phyloP scores from a whole-genome alignment of 768 basidiomycete genomes.

The Cystobasidium tubakii region DNA sequence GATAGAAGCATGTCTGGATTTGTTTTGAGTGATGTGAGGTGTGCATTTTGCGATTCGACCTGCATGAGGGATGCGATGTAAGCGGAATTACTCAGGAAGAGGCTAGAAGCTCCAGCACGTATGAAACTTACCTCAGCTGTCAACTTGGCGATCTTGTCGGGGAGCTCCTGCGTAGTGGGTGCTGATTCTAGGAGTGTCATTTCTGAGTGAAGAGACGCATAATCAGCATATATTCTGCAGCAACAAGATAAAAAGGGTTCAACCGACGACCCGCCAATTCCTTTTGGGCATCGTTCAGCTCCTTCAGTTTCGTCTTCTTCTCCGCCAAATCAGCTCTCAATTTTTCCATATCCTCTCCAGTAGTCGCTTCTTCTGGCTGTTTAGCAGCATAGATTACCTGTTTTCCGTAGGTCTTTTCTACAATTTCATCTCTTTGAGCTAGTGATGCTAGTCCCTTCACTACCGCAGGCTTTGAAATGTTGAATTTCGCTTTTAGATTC shows the following conservation, averaged over 20 bases:
- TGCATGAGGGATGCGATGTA: too few relatives aligned
- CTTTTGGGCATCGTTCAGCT: constrained; percentile 11
- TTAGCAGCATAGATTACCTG: constrained; percentile 23
- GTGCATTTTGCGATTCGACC: not conserved
- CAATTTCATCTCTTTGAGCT: constrained; percentile 25
- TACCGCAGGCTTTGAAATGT: constrained; percentile 25
- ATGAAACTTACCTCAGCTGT: constrained; percentile 1
- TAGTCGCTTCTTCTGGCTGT: constrained; percentile 20
- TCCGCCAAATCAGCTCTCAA: constrained; percentile 14
- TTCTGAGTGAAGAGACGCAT: too few relatives aligned
- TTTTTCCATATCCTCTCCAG: constrained; percentile 5
- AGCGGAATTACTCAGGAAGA: too few relatives aligned
- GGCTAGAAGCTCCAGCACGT: not conserved
- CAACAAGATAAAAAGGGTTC: not conserved
- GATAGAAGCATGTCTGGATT: constrained; percentile 16
- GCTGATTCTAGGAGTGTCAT: constrained; percentile 18
- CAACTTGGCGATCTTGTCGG: constrained; percentile 15
- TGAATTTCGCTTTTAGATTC: constrained; percentile 30
- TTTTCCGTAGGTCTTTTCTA: constrained; percentile 32
- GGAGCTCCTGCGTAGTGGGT: constrained; percentile 24
- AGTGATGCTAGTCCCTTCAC: constrained; percentile 19
- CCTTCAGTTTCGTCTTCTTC: constrained; percentile 7
- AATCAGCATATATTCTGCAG: not conserved
- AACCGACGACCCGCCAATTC: constrained; percentile 2
- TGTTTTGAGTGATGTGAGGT: constrained; percentile 16